phyloP scores from a whole-genome alignment of 345 rosid species.

The Lenwebbia sp. region DNA sequence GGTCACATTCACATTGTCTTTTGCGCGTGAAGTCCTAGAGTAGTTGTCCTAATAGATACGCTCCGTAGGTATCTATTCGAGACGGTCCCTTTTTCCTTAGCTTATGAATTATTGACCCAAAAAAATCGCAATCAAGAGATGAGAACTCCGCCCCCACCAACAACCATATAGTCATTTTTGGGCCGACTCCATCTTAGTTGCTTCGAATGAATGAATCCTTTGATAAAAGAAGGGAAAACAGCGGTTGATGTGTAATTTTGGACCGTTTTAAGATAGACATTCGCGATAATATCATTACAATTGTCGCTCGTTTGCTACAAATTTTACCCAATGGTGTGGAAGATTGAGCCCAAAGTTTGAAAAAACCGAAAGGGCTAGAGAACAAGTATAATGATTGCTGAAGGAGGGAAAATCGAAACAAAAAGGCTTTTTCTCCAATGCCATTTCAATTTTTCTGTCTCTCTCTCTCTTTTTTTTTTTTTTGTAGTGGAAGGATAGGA shows the following conservation, averaged over 20 bases:
- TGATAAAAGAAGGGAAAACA: not conserved
- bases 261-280: not conserved
- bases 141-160: not conserved
- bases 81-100: not conserved
- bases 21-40: not conserved
- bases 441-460: not conserved
- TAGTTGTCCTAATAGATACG: rapidly evolving
- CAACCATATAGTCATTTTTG: not conserved
- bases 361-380: not conserved
- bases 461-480: not conserved
- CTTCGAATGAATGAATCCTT: not conserved
- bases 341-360: not conserved
- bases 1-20: not conserved
- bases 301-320: not conserved
- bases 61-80: not conserved
- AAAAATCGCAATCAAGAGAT: not conserved
- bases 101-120: no score
- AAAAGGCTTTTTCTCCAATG: not conserved
- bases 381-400: not conserved
- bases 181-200: not conserved
- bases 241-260: not conserved
- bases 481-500: not conserved
- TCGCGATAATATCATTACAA: not conserved
- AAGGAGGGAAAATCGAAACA: not conserved
- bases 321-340: not conserved